phyloP scores from a whole-genome alignment of 148 eudicot species.

The Rhododendron simsii region DNA sequence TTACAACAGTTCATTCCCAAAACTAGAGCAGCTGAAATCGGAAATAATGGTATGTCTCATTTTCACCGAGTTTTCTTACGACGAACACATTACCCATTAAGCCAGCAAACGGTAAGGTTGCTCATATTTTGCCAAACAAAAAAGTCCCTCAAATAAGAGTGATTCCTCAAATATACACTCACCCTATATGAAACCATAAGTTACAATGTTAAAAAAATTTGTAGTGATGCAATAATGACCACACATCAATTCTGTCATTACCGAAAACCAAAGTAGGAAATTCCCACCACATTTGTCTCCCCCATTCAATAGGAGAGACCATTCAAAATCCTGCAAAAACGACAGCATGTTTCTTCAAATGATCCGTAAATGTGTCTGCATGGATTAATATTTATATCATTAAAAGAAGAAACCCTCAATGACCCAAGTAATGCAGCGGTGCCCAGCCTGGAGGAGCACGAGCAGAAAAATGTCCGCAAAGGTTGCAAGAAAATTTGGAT shows the following conservation, averaged over 20 bases:
- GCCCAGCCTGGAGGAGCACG: neutral
- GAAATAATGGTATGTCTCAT: neutral
- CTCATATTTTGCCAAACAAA: neutral
- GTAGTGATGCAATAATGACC: constrained; percentile 13
- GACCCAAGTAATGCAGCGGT: neutral
- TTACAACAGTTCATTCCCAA: neutral
- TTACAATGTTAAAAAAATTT: constrained; percentile 6
- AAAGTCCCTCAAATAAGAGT: neutral
- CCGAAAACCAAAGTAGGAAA: neutral
- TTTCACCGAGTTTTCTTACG: neutral
- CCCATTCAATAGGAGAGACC: neutral
- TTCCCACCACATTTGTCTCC: neutral
- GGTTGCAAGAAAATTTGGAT: neutral
- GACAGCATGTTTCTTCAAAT: neutral
- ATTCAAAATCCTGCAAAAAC: neutral
- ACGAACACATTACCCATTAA: neutral
- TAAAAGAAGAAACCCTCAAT: neutral
- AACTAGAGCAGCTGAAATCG: neutral
- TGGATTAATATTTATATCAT: neutral
- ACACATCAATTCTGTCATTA: neutral
- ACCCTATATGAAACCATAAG: neutral
- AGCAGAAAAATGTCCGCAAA: neutral
- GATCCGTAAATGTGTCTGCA: neutral
- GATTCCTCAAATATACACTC: neutral
- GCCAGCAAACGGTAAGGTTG: neutral